A percentile compares a stretch with the other conserved stretches of the same genome.
Conservation (phyloP, 2,329 filamentous ascomycete species). For the Fusarium sarcochroum region DNA sequence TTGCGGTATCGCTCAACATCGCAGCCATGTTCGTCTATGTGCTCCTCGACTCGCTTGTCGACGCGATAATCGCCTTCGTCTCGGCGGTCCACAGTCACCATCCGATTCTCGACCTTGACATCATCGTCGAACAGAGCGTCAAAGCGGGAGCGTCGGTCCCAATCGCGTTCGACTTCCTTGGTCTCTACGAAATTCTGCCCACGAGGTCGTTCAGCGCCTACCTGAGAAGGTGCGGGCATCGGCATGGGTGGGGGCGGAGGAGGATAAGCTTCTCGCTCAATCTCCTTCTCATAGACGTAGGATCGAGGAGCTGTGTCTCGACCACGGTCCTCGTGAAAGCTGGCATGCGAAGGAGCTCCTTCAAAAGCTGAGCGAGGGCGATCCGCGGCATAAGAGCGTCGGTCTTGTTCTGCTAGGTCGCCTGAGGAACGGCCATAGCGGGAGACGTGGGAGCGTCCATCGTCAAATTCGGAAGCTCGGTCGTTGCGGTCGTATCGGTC, state of each 20-base stretch:
- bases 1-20: constrained; percentile 72
- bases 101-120: constrained; percentile 66
- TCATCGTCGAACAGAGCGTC: constrained; percentile 65
- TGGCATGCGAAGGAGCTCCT: constrained; percentile 55
- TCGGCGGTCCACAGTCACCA: constrained; percentile 59
- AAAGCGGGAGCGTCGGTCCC: constrained; percentile 59
- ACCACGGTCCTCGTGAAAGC: constrained; percentile 63
- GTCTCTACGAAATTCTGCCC: constrained; percentile 55
- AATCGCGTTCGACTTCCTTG: constrained; percentile 58
- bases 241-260: constrained; percentile 43
- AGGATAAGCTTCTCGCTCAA: constrained; percentile 43
- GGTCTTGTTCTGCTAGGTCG: constrained; percentile 60
- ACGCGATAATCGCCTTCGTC: constrained; percentile 60
- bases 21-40: constrained; percentile 61
- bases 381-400: constrained; percentile 62
- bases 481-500: constrained; percentile 55
- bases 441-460: constrained; percentile 62
- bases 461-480: constrained; percentile 60
- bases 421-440: constrained; percentile 56
- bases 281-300: constrained; percentile 44
- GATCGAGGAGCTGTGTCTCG: constrained; percentile 49
- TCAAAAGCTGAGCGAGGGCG: constrained; percentile 67
- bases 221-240: constrained; percentile 42
- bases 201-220: constrained; percentile 45
- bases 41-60: constrained; percentile 67